A percentile compares a stretch with the other conserved stretches of the same genome.
These are phyloP conservation scores for Setaria viridis DNA, from an alignment of 202 grass and related monocot genomes.

Conservation along the genomic window DNA sequence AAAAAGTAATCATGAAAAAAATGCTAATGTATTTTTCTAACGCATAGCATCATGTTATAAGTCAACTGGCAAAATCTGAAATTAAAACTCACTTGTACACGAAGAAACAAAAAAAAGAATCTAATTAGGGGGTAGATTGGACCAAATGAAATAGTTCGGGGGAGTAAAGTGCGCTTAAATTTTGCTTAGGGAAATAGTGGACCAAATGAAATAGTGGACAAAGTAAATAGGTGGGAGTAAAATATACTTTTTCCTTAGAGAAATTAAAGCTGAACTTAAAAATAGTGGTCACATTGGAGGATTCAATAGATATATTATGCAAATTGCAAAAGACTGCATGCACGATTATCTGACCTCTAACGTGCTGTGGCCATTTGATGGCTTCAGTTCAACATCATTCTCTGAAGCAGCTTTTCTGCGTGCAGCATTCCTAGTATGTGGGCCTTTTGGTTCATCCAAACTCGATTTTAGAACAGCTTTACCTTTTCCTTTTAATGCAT, in stretches of 20 bases:
- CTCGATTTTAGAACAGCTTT: constrained; percentile 74
- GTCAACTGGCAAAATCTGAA: too few species aligned
- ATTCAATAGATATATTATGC: not conserved
- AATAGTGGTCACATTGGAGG: not conserved
- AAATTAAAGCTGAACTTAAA: constrained; percentile 4
- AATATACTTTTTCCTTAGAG: not conserved
- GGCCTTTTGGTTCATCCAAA: constrained; percentile 63
- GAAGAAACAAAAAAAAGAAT: too few species aligned
- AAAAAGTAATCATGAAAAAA: too few species aligned
- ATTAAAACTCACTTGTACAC: too few species aligned
- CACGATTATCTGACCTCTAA: constrained; percentile 70
- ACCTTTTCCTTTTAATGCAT: constrained; percentile 76
- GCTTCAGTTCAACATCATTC: constrained; percentile 69
- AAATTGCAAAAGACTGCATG: constrained; percentile 7
- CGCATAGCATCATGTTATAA: too few species aligned
- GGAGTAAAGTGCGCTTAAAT: too few species aligned
- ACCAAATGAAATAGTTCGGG: too few species aligned
- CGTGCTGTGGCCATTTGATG: constrained; percentile 57
- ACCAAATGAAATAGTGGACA: too few species aligned
- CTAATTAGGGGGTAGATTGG: too few species aligned
- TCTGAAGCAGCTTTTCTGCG: constrained; percentile 65
- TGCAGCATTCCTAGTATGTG: constrained; percentile 63
- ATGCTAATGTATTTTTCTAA: too few species aligned
- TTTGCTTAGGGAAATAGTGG: too few species aligned
- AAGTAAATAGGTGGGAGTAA: too few species aligned